Percentiles rank a stretch among this genome's conserved stretches.
Conservation (phyloP, 352 stramenopile species). For the Aphanomyces cochlioides region DNA sequence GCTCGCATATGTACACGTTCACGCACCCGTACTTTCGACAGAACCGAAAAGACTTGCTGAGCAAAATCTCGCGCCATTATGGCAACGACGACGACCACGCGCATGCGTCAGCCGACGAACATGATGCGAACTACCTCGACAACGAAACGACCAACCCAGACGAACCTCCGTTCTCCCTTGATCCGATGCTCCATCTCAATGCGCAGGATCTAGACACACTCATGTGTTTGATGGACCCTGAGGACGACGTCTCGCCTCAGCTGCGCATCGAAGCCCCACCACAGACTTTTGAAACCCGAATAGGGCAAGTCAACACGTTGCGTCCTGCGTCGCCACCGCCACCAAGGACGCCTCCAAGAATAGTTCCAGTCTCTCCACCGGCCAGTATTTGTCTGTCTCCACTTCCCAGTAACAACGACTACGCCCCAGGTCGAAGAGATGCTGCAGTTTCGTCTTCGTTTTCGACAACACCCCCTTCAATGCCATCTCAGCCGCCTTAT, state of each 20-base stretch:
- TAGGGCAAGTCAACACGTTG: too few species aligned
- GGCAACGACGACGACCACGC: slow-evolving; percentile 23
- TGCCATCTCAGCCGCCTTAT: too few species aligned
- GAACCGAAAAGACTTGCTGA: slow-evolving; percentile 27
- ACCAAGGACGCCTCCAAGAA: too few species aligned
- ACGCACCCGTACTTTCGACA: slow-evolving; percentile 57
- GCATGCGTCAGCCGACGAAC: slow-evolving; percentile 15
- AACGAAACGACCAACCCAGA: slow-evolving; percentile 5
- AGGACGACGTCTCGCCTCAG: neutral
- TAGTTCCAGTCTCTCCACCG: too few species aligned
- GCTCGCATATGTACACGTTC: slow-evolving; percentile 75
- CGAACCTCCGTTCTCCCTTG: slow-evolving; percentile 25
- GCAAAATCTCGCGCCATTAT: slow-evolving; percentile 29
- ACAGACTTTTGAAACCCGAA: neutral
- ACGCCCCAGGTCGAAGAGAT: too few species aligned
- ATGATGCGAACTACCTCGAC: slow-evolving; percentile 26
- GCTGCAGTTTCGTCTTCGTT: too few species aligned
- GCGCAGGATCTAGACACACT: slow-evolving; percentile 23
- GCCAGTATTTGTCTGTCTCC: too few species aligned
- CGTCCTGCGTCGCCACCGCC: too few species aligned
- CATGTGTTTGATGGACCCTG: slow-evolving; percentile 25
- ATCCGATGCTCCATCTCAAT: slow-evolving; percentile 30
- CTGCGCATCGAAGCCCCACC: slow-evolving; percentile 2
- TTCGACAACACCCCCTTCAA: too few species aligned
- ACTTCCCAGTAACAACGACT: too few species aligned